Evolutionary conservation across 129 eudicot genomes (phyloP), one percentile per base, ranked within the genome.

Genomic region (Gnaphalium uliginosum): DNA sequence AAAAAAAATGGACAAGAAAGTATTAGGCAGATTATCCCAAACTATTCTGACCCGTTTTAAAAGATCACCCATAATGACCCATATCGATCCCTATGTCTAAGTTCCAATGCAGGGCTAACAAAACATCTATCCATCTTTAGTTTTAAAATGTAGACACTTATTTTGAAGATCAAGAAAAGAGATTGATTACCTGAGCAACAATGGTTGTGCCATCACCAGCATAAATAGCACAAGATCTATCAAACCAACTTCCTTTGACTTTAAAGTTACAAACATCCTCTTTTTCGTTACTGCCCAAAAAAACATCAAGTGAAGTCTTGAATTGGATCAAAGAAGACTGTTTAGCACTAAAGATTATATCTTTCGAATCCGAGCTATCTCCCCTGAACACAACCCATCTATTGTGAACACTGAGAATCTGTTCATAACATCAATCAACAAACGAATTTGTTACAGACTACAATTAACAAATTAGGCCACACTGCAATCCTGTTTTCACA

Each of bases 341-440:
- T 19, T 75, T 83, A 1, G 70, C 81, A 39, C 57, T 71, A 30
- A 83, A 83, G 59, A 83, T 29, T 15, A 79, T 56, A 27, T 83
- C 81, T 65, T 65, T 79, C 1, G 83, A 22, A 51, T 83, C 71
- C 25, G 81, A 68, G 62, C 79, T 83, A 43, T 79, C 87, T 75
- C 87, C 87, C 56, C 76, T 79, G 33, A 37, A 83, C 32, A 83
- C 87, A 30, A 69, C 74, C 87, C 87, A 83, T 68, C 87, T 65
- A 25, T 69, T 70, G 77, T 78, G 87, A 65, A 74, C 68, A 33
- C 57, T 76, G 10, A 70, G 4, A 57, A 69, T 32, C 85, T 81
- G 78, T 13, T 69, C 53, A 63, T 54, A 46, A 75, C 46, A 46
- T 23, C 66, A 51, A 65, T 62, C n/a, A 63, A 58, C 21, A 39